phyloP scores from a whole-genome alignment of 163 green algal species.

The Chloroidium sp. region DNA sequence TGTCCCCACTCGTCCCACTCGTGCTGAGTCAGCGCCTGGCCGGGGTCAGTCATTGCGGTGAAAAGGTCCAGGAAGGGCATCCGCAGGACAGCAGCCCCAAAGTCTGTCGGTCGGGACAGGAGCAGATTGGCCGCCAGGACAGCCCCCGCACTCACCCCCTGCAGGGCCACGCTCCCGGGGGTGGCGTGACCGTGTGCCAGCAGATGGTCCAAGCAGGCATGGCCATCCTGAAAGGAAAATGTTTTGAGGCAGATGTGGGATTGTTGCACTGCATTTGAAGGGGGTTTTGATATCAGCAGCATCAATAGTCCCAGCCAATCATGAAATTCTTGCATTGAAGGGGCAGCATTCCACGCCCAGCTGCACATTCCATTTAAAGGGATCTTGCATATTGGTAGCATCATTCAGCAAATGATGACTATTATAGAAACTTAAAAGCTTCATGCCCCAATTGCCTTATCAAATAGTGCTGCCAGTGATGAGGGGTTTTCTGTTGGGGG shows the following conservation, averaged over 20 bases:
- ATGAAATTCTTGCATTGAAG: background rate
- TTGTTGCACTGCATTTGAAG: too few relatives aligned
- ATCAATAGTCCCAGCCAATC: background rate
- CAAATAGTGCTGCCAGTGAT: too few relatives aligned
- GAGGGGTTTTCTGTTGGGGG: too few relatives aligned
- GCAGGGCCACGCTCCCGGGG: constrained; percentile 28
- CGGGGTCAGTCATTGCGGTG: constrained; percentile 35
- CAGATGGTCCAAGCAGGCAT: constrained; percentile 38
- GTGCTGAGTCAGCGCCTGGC: constrained; percentile 45
- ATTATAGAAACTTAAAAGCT: too few relatives aligned
- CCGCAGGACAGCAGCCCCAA: constrained; percentile 42
- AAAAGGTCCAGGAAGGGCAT: constrained; percentile 65
- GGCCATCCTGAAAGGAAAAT: constrained; percentile 35
- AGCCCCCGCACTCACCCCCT: constrained; percentile 52
- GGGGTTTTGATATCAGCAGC: too few relatives aligned
- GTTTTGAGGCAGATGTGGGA: background rate
- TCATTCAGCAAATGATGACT: too few relatives aligned
- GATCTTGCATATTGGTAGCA: too few relatives aligned
- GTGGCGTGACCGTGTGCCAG: constrained; percentile 21
- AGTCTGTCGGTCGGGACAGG: constrained; percentile 6
- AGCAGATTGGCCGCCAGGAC: constrained; percentile 37
- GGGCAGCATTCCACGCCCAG: background rate
- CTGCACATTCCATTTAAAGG: too few relatives aligned
- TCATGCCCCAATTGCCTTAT: too few relatives aligned
- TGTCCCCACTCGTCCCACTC: constrained; percentile 72